Percentiles rank a stretch among this genome's conserved stretches.
phyloP scores from a whole-genome alignment of 371 early-diverging fungal genomes.

The Modicella reniformis region DNA sequence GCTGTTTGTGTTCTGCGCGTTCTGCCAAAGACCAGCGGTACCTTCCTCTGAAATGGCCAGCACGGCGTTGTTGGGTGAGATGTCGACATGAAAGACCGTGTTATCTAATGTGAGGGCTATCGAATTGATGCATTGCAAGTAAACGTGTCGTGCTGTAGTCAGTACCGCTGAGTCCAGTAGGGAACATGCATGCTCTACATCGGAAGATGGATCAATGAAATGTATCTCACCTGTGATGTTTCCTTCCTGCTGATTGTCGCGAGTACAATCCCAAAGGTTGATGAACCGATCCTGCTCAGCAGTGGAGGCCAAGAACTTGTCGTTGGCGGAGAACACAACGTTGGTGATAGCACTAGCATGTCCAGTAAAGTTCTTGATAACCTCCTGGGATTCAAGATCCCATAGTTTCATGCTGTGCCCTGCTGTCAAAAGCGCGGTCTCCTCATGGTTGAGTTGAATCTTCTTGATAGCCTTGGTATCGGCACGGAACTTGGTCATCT shows the following conservation, averaged over 20 bases:
- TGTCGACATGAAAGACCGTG: conserved; percentile 63
- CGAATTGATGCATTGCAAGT: background rate
- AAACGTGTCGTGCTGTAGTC: background rate
- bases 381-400: conserved; percentile 63
- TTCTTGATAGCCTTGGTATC: conserved; percentile 67
- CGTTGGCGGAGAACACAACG: conserved; percentile 67
- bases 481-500: conserved; percentile 70
- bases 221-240: conserved; percentile 57
- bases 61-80: conserved; percentile 66
- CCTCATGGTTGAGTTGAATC: conserved; percentile 69
- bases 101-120: conserved; percentile 72
- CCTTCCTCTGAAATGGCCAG: conserved; percentile 82
- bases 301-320: conserved; percentile 68
- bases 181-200: background rate
- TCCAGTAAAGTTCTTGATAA: conserved; percentile 74
- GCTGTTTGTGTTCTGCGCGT: conserved; percentile 56
- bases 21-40: conserved; percentile 75
- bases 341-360: conserved; percentile 76
- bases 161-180: background rate
- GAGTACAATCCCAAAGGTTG: conserved; percentile 79
- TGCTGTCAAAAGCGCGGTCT: conserved; percentile 67
- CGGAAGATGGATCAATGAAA: background rate
- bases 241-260: conserved; percentile 61
- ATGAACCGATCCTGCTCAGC: conserved; percentile 83
- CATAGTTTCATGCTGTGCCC: conserved; percentile 76